Conservation (phyloP, 2,329 filamentous ascomycete genomes). For the Rosellinia necatrix region DNA sequence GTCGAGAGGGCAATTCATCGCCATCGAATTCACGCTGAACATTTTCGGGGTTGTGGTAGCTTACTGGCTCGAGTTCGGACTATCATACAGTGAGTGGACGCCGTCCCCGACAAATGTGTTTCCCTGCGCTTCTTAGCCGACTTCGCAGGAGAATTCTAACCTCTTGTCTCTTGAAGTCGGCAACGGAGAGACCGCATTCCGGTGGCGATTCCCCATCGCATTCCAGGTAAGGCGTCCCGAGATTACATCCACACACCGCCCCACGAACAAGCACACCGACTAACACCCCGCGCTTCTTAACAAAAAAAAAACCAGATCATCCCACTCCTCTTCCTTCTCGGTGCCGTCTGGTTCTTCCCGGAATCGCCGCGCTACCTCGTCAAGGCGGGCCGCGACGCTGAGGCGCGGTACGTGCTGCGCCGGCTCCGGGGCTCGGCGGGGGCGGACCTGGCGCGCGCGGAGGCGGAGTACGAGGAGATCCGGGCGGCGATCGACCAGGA, state of each 20-base stretch:
- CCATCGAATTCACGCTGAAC: conserved; percentile 74
- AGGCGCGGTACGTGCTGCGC: conserved; percentile 68
- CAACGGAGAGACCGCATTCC: conserved; percentile 15
- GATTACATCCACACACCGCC: background rate
- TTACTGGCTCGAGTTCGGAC: conserved; percentile 66
- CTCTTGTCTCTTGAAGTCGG: conserved; percentile 7
- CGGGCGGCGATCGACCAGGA: conserved; percentile 66
- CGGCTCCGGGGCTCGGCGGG: conserved; percentile 64
- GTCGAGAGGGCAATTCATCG: conserved; percentile 70
- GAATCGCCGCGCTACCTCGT: conserved; percentile 71
- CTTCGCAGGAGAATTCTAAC: background rate
- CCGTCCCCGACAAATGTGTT: too few relatives aligned
- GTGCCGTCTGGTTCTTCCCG: conserved; percentile 67
- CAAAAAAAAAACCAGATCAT: too few relatives aligned
- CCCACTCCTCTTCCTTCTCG: conserved; percentile 62
- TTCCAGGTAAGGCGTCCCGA: conserved; percentile 15
- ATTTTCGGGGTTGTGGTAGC: conserved; percentile 70
- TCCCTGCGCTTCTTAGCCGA: too few relatives aligned
- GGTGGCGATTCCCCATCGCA: conserved; percentile 24
- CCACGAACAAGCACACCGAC: too few relatives aligned
- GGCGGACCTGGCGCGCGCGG: conserved; percentile 57
- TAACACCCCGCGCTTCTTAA: background rate
- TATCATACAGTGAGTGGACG: conserved; percentile 59
- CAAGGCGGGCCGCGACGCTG: conserved; percentile 68
- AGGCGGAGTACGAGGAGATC: conserved; percentile 72